Base-by-base conservation (phyloP, 257 asterid genomes). In the Schizonepeta tenuifolia region DNA sequence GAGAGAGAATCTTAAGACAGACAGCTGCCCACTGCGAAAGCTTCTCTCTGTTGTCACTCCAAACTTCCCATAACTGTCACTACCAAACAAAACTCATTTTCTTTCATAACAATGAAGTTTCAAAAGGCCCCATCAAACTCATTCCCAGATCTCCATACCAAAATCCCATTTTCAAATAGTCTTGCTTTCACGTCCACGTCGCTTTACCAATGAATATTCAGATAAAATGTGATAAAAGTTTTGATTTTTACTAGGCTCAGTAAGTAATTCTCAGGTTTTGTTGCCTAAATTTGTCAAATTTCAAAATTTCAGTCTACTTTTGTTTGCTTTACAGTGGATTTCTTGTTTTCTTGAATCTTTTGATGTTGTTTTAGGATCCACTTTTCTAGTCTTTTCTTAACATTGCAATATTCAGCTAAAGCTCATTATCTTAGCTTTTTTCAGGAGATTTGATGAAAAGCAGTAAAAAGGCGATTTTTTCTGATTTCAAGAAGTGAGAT, bases 41-140 rank as follows among this genome's bases (percentile, higher is more conserved):
- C 54, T 10, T 55, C 50, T 59, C 70, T 67, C 70, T 43, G 4
- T 56, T 57, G 70, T 65, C 70, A 63, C 69, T 75, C 78, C 60
- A 80, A 75, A 43, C 67, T 49, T 65, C 65, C 67, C 65, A 33
- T 17, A 35, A 35, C 73, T 57, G 31, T 56, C 57, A n/a, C 81
- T 33, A 67, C 76, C 78, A 76, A 72, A 61, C 72, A 71, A 67
- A 68, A 41, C 36, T 22, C 35, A 33, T 7, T 49, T 40, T 50
- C 62, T 47, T 65, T 67, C 31, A n/a, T 54, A 67, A 65, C 65
- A 62, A 74, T 55, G 69, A 51, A 51, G 49, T 15, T 73, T 61
- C 80, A 63, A 41, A 70, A 60, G 70, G 78, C 26, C 73, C 79
- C 78, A 70, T 83, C 83, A 72, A 59, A 53, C 66, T 81, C 84